Evolutionary conservation across 768 basidiomycete genomes (phyloP), one percentile per base, ranked within the genome.

Genomic region (Pulveroboletus sp.): DNA sequence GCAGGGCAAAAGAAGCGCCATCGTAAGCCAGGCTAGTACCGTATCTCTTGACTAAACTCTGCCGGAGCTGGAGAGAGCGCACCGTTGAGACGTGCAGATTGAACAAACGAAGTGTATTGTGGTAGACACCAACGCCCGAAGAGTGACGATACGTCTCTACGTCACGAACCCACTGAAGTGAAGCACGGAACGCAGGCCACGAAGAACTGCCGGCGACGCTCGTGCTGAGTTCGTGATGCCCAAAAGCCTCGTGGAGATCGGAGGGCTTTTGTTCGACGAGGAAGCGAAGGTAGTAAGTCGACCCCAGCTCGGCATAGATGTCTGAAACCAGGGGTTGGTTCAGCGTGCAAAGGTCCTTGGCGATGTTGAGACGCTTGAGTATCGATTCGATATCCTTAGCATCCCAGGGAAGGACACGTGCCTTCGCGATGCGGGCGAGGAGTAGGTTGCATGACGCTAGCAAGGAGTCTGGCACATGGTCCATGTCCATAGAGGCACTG

Each of bases 111-210:
- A 71, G 57, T 7, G 63, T 56, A 29, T 48, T 57, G 14, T 56
- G 58, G 48, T 71, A 65, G 10, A 61, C 56, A 22, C 67, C 66
- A 16, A 69, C 40, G 6, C 63, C 68, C 7, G 64, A 67, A 3
- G 47, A 48, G 40, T 64, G 67, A 12, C 43, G 46, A 16, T 57
- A 47, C 16, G 34, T 31, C 43, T 67, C 65, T 5, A 53, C 58
- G 12, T 61, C 52, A 29, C 40, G 49, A 2, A 62, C 46, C 56
- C 61, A 66, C 14, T 55, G 61, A 20, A 65, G 39, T 10, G 60
- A 64, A 5, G 54, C 45, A 12, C 51, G 51, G 27, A 65, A 49
- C 2, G 55, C 54, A 11, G 60, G 51, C 50, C 49, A 55, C 39
- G 55, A 55, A 10, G 54, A 44, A 2, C 61, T 51, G 16, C 43